Evolutionary conservation across 805 yeast genomes (phyloP), one percentile per base, ranked within the genome.

Genomic region (Metschnikowia vanudenii): DNA sequence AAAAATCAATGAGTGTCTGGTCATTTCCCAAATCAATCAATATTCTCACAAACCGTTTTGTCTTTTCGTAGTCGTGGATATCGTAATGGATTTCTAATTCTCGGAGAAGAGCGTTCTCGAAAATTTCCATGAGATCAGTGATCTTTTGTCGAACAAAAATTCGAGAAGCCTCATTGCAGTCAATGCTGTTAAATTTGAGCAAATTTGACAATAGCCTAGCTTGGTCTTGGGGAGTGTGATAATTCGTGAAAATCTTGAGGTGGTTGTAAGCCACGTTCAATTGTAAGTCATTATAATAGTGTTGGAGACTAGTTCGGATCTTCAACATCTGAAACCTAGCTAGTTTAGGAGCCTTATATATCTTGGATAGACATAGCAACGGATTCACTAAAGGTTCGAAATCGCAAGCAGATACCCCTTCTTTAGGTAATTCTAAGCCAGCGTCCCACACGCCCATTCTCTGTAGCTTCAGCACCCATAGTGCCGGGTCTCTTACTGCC

Each of bases 51-150:
- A 69, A 73, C 22, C 56, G 46, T 20, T 59, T 59, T 12, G 78
- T 71, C 17, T 63, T 61, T 2, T 56, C 61, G 52, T 64, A 78
- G 33, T 82, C 79, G 37, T 71, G 65, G 1, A 71, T 58, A 37
- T 76, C 79, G 49, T 76, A 74, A 50, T 76, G 82, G 26, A 73
- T 63, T 42, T 85, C 91, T 48, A 87, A 73, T 59, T 88, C 95
- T 38, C 80, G 64, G 13, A 88, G 61, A 7, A 85, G 73, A 0
- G 94, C 87, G 59, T 78, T 84, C 34, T 85, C 84, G 59, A 88
- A 87, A 16, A 87, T 69, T 56, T 85, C 92, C 32, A 81, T 62
- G 11, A 83, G 69, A 3, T 85, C 73, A 31, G 73, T 75, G 39
- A 85, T 63, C 49, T 79, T 75, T 56, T 60, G 73, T 54, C 59